Percentiles rank a stretch among this genome's conserved stretches.
phyloP scores from a whole-genome alignment of 2,329 filamentous ascomycete species.

The Aureobasidium leucospermi region DNA sequence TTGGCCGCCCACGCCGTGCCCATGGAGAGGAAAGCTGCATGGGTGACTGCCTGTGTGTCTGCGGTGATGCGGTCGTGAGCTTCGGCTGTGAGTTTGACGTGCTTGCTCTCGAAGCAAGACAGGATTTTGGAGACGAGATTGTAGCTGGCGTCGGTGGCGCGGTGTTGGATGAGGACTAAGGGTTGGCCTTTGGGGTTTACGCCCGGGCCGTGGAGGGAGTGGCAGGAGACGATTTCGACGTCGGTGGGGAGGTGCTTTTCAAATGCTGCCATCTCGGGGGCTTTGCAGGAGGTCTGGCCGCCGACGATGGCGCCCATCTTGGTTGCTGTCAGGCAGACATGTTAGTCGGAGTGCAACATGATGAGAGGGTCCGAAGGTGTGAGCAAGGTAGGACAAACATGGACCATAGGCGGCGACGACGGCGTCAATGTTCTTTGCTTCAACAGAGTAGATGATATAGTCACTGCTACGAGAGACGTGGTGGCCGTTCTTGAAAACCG shows the following conservation, averaged over 20 bases:
- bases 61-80: slow-evolving; percentile 96
- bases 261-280: slow-evolving; percentile 89
- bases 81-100: slow-evolving; percentile 77
- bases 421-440: slow-evolving; percentile 80
- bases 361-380: not conserved
- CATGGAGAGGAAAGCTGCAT: slow-evolving; percentile 93
- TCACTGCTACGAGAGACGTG: slow-evolving; percentile 93
- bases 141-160: slow-evolving; percentile 69
- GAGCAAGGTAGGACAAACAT: slow-evolving; percentile 56
- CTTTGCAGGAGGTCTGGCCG: slow-evolving; percentile 96
- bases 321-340: slow-evolving; percentile 56
- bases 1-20: slow-evolving; percentile 96
- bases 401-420: slow-evolving; percentile 87
- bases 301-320: slow-evolving; percentile 93
- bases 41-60: slow-evolving; percentile 95
- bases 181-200: slow-evolving; percentile 86
- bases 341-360: not conserved
- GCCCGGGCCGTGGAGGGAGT: slow-evolving; percentile 89
- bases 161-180: slow-evolving; percentile 88
- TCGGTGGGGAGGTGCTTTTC: slow-evolving; percentile 80
- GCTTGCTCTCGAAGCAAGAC: slow-evolving; percentile 73
- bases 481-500: slow-evolving; percentile 89
- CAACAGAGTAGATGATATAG: slow-evolving; percentile 98
- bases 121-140: slow-evolving; percentile 74
- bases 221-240: slow-evolving; percentile 89